Percentiles rank a stretch among this genome's conserved stretches.
phyloP scores from a whole-genome alignment of 805 yeast species.

The Saccharomycopsis javanensis region DNA sequence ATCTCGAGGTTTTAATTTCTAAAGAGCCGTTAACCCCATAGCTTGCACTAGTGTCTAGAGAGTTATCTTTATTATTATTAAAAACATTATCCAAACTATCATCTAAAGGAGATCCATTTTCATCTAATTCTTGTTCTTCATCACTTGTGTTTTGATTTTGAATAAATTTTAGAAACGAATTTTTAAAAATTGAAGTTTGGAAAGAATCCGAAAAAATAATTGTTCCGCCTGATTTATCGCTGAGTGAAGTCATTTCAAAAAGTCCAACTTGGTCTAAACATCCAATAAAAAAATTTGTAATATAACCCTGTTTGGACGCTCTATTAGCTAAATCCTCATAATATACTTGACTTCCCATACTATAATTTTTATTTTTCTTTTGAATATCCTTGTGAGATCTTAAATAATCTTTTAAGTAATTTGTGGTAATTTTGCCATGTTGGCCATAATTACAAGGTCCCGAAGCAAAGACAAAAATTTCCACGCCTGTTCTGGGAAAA shows the following conservation, averaged over 20 bases:
- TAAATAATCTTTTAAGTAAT: constrained; percentile 49
- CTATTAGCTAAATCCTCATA: constrained; percentile 41
- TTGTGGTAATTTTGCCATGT: constrained; percentile 51
- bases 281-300: constrained; percentile 51
- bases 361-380: constrained; percentile 25
- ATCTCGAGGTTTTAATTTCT: constrained; percentile 43
- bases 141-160: constrained; percentile 9
- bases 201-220: constrained; percentile 57
- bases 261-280: constrained; percentile 63
- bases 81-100: not conserved
- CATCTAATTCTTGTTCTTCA: constrained; percentile 3
- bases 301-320: constrained; percentile 41
- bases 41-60: constrained; percentile 24
- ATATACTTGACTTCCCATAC: constrained; percentile 31
- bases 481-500: constrained; percentile 43
- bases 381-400: constrained; percentile 56
- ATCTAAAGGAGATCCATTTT: not conserved
- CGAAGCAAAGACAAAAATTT: constrained; percentile 44
- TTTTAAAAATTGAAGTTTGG: constrained; percentile 58
- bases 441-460: constrained; percentile 56
- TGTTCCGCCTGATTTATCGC: constrained; percentile 52
- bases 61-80: constrained; percentile 21
- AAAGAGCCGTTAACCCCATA: constrained; percentile 49
- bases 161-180: constrained; percentile 48
- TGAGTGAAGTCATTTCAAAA: constrained; percentile 52